These are phyloP conservation scores for Crepidotus variabilis DNA, from an alignment of 768 basidiomycete species.

Conservation along the genomic window DNA sequence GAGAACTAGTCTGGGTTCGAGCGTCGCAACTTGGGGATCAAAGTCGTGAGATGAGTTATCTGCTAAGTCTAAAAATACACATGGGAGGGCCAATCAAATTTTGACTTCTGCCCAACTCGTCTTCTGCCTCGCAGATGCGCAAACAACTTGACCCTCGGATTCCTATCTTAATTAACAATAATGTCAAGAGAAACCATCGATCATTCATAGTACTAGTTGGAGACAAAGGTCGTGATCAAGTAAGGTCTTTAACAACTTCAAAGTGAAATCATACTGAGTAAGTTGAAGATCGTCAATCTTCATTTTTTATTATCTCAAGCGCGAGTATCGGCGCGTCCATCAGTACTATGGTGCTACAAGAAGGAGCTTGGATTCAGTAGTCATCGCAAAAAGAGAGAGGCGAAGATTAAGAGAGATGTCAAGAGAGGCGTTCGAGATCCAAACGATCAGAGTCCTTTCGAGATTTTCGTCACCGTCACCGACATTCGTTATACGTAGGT, in stretches of 20 bases:
- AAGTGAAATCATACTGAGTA: background rate
- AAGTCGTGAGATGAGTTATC: too few relatives aligned
- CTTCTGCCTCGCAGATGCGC: too few relatives aligned
- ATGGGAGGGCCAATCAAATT: background rate
- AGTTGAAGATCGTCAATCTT: conserved; percentile 79
- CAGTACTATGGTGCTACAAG: conserved; percentile 98
- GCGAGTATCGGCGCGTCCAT: conserved; percentile 82
- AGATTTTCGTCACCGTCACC: conserved; percentile 97
- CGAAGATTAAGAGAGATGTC: conserved; percentile 93
- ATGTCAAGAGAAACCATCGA: conserved; percentile 89
- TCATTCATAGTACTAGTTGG: conserved; percentile 97
- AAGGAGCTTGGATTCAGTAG: conserved; percentile 97
- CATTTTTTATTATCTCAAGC: conserved; percentile 94
- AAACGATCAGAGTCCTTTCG: conserved; percentile 96
- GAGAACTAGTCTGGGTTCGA: too few relatives aligned
- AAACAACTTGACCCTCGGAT: conserved; percentile 86
- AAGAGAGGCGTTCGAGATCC: conserved; percentile 92
- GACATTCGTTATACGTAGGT: conserved; percentile 96
- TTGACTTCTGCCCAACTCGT: background rate
- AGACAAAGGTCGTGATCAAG: conserved; percentile 90
- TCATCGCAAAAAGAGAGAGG: conserved; percentile 95
- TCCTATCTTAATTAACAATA: conserved; percentile 87
- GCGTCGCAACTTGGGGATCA: too few relatives aligned
- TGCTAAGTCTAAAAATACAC: background rate
- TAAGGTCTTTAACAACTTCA: conserved; percentile 24